These are phyloP conservation scores for Globisporangium spinosum DNA, from an alignment of 352 stramenopile genomes.

Conservation along the genomic window DNA sequence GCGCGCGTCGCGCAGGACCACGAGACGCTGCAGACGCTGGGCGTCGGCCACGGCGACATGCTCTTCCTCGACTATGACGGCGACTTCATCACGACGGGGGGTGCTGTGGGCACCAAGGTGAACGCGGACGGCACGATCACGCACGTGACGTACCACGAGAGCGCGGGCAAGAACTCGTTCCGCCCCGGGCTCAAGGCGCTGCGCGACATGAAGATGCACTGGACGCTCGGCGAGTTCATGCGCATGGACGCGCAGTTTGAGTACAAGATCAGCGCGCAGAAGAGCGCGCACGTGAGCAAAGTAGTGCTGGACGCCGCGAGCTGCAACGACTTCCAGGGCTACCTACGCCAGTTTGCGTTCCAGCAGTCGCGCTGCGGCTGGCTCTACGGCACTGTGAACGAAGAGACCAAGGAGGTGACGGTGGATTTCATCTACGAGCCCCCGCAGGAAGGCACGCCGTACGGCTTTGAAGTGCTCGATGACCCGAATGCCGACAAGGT, in stretches of 20 bases:
- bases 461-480: conserved; percentile 91
- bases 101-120: conserved; percentile 62
- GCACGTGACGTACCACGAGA: conserved; percentile 73
- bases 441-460: conserved; percentile 86
- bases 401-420: conserved; percentile 82
- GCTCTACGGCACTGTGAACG: conserved; percentile 92
- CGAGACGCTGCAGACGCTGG: conserved; percentile 56
- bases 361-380: conserved; percentile 92
- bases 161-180: conserved; percentile 86
- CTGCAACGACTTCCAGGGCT: conserved; percentile 91
- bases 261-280: conserved; percentile 96
- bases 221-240: conserved; percentile 96
- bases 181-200: conserved; percentile 94
- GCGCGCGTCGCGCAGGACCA: conserved; percentile 31
- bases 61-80: conserved; percentile 76
- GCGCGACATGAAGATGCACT: conserved; percentile 98
- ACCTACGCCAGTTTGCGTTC: conserved; percentile 90
- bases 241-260: conserved; percentile 96
- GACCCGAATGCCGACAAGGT: conserved; percentile 87
- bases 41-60: conserved; percentile 76
- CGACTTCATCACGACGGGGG: conserved; percentile 50
- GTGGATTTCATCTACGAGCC: conserved; percentile 97
- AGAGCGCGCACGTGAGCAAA: conserved; percentile 75
- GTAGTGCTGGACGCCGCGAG: conserved; percentile 87
- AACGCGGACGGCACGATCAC: conserved; percentile 77